Percentiles rank a stretch among this genome's conserved stretches.
These are phyloP conservation scores for Dimargaris verticillata DNA, from an alignment of 192 early-diverging fungal species.

Conservation along the genomic window DNA sequence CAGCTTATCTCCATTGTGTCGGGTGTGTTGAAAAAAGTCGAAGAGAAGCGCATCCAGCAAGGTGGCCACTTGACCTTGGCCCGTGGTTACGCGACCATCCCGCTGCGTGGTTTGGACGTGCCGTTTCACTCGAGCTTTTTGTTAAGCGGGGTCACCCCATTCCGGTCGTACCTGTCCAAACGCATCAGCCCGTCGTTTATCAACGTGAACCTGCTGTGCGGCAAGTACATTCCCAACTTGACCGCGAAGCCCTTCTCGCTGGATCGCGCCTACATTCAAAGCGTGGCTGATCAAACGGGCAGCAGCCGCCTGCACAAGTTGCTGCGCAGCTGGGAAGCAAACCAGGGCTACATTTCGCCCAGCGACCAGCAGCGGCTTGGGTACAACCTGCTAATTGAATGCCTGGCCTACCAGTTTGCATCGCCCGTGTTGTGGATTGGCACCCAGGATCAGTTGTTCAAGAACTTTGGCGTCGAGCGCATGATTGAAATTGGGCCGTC, in stretches of 20 bases:
- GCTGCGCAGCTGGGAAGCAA: constrained; percentile 64
- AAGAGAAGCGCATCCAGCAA: constrained; percentile 37
- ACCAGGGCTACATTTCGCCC: constrained; percentile 39
- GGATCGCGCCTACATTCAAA: constrained; percentile 54
- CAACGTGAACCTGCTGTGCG: constrained; percentile 61
- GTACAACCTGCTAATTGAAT: constrained; percentile 70
- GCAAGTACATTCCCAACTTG: constrained; percentile 89
- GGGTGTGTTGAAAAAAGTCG: constrained; percentile 46
- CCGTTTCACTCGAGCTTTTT: constrained; percentile 96
- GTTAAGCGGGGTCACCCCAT: constrained; percentile 77
- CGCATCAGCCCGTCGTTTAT: constrained; percentile 71
- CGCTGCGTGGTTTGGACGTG: constrained; percentile 82
- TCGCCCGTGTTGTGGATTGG: constrained; percentile 89
- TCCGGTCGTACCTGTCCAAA: constrained; percentile 72
- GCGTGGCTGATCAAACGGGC: constrained; percentile 51
- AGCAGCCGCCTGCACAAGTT: constrained; percentile 59
- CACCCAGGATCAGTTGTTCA: constrained; percentile 75
- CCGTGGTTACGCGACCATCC: constrained; percentile 81
- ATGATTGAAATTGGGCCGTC: constrained; percentile 81
- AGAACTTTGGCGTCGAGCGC: constrained; percentile 63
- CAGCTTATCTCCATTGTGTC: constrained; percentile 61
- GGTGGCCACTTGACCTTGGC: constrained; percentile 53
- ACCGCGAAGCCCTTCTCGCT: constrained; percentile 78
- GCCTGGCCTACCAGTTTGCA: constrained; percentile 86
- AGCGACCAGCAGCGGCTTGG: constrained; percentile 72